These are phyloP conservation scores for Arachis monticola DNA, from an alignment of 331 rosid genomes.

Conservation along the genomic window DNA sequence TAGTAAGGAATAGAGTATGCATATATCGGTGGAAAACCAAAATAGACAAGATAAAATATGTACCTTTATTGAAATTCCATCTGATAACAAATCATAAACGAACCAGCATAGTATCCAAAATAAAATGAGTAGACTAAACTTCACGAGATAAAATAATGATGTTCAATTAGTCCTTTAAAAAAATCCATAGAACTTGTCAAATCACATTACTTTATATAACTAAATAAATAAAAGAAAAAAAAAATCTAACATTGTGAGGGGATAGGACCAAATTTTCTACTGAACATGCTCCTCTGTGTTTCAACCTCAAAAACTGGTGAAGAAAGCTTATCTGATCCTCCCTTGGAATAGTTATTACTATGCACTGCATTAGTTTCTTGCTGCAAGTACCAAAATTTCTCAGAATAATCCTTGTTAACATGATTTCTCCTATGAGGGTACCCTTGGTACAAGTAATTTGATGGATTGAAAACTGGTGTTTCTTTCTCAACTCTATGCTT, in stretches of 20 bases:
- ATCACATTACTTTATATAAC: slow-evolving; percentile 14
- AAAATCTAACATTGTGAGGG: slow-evolving; percentile 38
- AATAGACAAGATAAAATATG: too few species aligned
- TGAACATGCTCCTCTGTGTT: slow-evolving; percentile 49
- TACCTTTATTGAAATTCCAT: too few species aligned
- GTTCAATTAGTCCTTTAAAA: slow-evolving; percentile 15
- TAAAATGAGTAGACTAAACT: too few species aligned
- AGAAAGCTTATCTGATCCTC: slow-evolving; percentile 42
- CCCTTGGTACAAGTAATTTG: slow-evolving; percentile 60
- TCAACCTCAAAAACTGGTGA: slow-evolving; percentile 72
- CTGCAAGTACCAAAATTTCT: slow-evolving; percentile 52
- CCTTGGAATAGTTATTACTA: too few species aligned
- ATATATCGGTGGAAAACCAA: too few species aligned
- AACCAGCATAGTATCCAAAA: too few species aligned
- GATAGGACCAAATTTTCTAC: slow-evolving; percentile 63
- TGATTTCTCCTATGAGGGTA: slow-evolving; percentile 67
- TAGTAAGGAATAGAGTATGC: too few species aligned
- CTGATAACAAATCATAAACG: too few species aligned
- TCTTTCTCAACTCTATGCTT: slow-evolving; percentile 53
- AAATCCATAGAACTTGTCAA: slow-evolving; percentile 19
- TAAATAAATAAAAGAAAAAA: neutral
- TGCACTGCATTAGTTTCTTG: slow-evolving; percentile 40
- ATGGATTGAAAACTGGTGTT: slow-evolving; percentile 78
- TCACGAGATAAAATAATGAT: neutral
- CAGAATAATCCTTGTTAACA: slow-evolving; percentile 38